These are phyloP conservation scores for Rhynchospora pubera DNA, from an alignment of 176 grass and related monocot genomes.

Conservation along the genomic window DNA sequence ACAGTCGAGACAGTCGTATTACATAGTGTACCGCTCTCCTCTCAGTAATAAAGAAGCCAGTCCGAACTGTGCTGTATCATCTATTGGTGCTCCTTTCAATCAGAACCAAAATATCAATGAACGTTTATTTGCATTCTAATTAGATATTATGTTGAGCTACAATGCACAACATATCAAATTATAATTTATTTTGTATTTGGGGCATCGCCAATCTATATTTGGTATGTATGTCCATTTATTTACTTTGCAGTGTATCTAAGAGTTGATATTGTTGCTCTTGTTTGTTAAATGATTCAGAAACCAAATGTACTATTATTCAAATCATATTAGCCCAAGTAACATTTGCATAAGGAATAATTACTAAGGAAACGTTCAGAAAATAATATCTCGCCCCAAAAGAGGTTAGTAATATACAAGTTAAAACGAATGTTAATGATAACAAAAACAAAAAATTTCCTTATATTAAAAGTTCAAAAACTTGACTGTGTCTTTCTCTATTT, in stretches of 20 bases:
- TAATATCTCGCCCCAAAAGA: no score
- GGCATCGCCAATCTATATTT: neutral
- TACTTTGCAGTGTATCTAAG: neutral
- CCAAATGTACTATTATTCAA: neutral
- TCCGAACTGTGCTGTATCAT: neutral
- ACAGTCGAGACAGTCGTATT: conserved; percentile 21
- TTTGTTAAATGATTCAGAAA: neutral
- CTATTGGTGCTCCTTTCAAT: neutral
- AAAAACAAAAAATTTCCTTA: no score
- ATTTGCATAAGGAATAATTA: no score
- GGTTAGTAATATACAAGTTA: no score
- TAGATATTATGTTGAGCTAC: neutral
- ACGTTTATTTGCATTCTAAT: neutral
- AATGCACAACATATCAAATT: neutral
- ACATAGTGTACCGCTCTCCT: neutral
- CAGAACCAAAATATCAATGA: neutral
- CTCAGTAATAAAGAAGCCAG: neutral
- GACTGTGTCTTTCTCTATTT: no score
- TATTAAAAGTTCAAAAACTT: no score
- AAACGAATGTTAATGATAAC: no score
- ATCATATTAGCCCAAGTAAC: no score
- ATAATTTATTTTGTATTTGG: neutral
- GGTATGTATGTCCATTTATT: neutral
- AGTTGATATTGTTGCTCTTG: neutral
- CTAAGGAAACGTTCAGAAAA: no score